Percentiles rank a stretch among this genome's conserved stretches.
phyloP scores from a whole-genome alignment of 2,329 filamentous ascomycete genomes.

The Cordyceps javanica region DNA sequence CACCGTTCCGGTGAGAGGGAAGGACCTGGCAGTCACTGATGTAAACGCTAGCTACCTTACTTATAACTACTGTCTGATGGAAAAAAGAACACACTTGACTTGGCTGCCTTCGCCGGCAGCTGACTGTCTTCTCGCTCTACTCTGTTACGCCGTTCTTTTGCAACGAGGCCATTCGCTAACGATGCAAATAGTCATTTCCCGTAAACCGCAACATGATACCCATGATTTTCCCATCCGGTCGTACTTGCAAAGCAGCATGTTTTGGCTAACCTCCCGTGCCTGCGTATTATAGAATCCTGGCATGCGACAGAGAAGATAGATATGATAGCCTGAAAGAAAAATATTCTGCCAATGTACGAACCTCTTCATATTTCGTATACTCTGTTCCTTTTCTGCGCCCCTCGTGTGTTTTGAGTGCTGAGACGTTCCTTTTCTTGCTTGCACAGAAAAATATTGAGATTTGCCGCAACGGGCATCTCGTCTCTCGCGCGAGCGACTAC shows the following conservation, averaged over 20 bases:
- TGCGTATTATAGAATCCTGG: conserved; percentile 64
- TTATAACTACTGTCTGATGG: conserved; percentile 72
- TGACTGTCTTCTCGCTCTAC: conserved; percentile 10
- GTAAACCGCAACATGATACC: conserved; percentile 9
- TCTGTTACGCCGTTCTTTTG: neutral
- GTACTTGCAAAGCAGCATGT: conserved; percentile 2
- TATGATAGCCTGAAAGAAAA: conserved; percentile 74
- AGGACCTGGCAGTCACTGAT: conserved; percentile 78
- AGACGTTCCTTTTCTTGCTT: conserved; percentile 42
- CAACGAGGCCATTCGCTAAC: conserved; percentile 6
- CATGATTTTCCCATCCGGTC: conserved; percentile 14
- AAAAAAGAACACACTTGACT: conserved; percentile 15
- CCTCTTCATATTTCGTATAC: conserved; percentile 22
- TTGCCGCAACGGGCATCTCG: conserved; percentile 87
- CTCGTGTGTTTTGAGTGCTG: conserved; percentile 34
- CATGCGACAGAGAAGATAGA: conserved; percentile 88
- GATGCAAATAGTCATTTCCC: neutral
- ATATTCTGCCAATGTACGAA: conserved; percentile 77
- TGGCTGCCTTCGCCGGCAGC: conserved; percentile 7
- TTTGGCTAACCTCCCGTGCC: conserved; percentile 2
- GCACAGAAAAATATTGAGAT: conserved; percentile 71
- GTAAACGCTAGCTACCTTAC: conserved; percentile 98
- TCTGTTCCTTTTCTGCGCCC: conserved; percentile 11
- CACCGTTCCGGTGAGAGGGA: conserved; percentile 70
- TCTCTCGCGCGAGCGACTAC: conserved; percentile 94